phyloP scores from a whole-genome alignment of 352 stramenopile species.

The Globisporangium splendens region DNA sequence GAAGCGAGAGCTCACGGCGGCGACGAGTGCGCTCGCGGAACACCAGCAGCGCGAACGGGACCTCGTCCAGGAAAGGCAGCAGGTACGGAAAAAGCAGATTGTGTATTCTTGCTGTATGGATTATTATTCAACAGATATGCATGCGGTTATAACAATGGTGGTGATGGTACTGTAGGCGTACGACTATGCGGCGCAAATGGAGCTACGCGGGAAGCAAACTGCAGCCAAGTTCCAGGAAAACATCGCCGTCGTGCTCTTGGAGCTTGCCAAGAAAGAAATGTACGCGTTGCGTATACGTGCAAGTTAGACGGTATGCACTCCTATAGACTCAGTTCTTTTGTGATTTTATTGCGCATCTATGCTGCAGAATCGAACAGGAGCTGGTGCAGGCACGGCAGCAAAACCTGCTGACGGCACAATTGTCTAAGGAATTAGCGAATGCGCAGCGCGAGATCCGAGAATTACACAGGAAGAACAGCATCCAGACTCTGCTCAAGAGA shows the following conservation, averaged over 20 bases:
- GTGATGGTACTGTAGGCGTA: slow-evolving; percentile 33
- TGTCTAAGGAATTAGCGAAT: slow-evolving; percentile 64
- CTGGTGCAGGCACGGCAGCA: slow-evolving; percentile 55
- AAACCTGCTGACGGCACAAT: slow-evolving; percentile 37
- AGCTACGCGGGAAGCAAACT: slow-evolving; percentile 42
- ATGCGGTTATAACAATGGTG: no score
- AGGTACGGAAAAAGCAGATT: slow-evolving; percentile 21
- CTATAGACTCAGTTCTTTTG: not conserved
- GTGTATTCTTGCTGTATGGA: not conserved
- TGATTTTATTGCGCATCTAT: no score
- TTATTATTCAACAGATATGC: no score
- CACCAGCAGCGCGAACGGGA: slow-evolving; percentile 58
- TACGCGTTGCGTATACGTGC: slow-evolving; percentile 11
- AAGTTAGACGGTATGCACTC: not conserved
- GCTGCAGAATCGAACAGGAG: slow-evolving; percentile 58
- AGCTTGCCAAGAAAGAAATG: slow-evolving; percentile 67
- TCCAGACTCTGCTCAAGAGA: slow-evolving; percentile 58
- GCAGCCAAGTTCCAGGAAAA: slow-evolving; percentile 45
- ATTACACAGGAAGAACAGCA: slow-evolving; percentile 59
- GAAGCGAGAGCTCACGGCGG: slow-evolving; percentile 27
- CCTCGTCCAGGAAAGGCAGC: slow-evolving; percentile 55
- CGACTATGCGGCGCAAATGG: slow-evolving; percentile 44
- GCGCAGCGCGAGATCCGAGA: slow-evolving; percentile 78
- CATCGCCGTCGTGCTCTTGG: slow-evolving; percentile 41
- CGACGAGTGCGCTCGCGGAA: slow-evolving; percentile 34